Percentiles rank a stretch among this genome's conserved stretches.
These are phyloP conservation scores for Isabelozyma gotoi DNA, from an alignment of 805 yeast species.

Conservation along the genomic window DNA sequence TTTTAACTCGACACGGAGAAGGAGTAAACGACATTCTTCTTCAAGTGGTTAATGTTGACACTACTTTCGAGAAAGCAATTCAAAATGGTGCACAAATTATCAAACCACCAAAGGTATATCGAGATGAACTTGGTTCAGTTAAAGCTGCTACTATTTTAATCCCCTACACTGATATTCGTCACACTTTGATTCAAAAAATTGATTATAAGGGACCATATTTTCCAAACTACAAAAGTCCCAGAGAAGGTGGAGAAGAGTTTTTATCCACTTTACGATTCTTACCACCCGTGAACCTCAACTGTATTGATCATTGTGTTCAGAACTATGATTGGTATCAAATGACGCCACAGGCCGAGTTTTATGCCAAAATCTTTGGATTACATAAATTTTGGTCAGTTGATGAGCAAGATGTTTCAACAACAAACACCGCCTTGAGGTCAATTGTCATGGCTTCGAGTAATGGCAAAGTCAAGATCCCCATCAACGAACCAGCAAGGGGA, in stretches of 20 bases:
- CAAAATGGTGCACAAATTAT: conserved; percentile 49
- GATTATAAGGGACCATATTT: conserved; percentile 44
- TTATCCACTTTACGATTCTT: conserved; percentile 3
- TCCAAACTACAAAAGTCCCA: conserved; percentile 43
- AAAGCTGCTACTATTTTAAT: conserved; percentile 45
- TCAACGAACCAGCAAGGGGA: conserved; percentile 81
- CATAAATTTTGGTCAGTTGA: conserved; percentile 85
- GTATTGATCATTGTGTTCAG: conserved; percentile 80
- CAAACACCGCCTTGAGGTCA: conserved; percentile 66
- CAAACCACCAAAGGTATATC: conserved; percentile 21
- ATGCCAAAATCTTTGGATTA: conserved; percentile 66
- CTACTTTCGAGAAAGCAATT: conserved; percentile 47
- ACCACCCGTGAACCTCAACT: conserved; percentile 38
- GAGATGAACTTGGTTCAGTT: conserved; percentile 53
- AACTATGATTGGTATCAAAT: conserved; percentile 71
- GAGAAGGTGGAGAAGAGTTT: conserved; percentile 2
- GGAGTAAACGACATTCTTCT: conserved; percentile 79
- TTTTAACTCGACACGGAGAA: conserved; percentile 60
- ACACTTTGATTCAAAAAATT: conserved; percentile 60
- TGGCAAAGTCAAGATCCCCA: conserved; percentile 72
- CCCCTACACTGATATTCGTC: conserved; percentile 61
- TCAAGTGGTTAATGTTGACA: conserved; percentile 51
- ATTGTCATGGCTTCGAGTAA: conserved; percentile 73
- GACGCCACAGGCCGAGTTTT: conserved; percentile 56
- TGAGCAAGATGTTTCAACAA: conserved; percentile 71